Conservation (phyloP, 2,329 filamentous ascomycete genomes). For the Fonsecaea erecta region DNA sequence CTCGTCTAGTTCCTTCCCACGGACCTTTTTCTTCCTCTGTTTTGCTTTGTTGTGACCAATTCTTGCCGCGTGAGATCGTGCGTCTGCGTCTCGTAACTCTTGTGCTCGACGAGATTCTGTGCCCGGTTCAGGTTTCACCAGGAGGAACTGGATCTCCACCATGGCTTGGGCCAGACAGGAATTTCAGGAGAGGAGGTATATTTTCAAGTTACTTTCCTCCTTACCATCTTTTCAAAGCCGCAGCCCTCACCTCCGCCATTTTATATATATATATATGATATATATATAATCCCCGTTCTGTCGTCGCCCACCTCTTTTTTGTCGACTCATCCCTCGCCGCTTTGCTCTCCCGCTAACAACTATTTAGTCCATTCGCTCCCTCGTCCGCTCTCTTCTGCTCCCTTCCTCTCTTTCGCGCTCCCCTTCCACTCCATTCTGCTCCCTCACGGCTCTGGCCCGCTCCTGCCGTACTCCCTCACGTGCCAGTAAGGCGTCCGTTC, state of each 20-base stretch:
- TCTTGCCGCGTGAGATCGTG: slow-evolving; percentile 3
- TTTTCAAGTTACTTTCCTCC: not conserved
- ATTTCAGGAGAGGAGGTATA: not conserved
- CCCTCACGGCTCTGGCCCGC: too few species aligned
- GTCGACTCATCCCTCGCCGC: too few species aligned
- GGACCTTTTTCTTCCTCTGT: not conserved
- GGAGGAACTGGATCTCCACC: slow-evolving; percentile 1
- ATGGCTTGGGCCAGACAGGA: not conserved
- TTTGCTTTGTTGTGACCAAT: not conserved
- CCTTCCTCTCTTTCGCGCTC: too few species aligned
- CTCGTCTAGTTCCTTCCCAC: not conserved
- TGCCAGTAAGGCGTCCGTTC: not conserved
- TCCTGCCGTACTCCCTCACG: not conserved
- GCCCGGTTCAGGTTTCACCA: not conserved
- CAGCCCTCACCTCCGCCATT: not conserved
- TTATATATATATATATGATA: too few species aligned
- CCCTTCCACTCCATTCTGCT: too few species aligned
- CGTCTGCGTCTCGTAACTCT: not conserved
- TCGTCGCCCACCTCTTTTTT: too few species aligned
- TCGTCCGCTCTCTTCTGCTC: too few species aligned
- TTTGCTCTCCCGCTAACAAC: too few species aligned
- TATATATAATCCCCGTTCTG: too few species aligned
- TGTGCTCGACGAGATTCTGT: slow-evolving; percentile 5
- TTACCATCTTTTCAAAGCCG: not conserved
- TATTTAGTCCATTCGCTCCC: not conserved